A percentile compares a stretch with the other conserved stretches of the same genome.
Conservation (phyloP, 2,329 filamentous ascomycete species). For the Alternaria triticina region DNA sequence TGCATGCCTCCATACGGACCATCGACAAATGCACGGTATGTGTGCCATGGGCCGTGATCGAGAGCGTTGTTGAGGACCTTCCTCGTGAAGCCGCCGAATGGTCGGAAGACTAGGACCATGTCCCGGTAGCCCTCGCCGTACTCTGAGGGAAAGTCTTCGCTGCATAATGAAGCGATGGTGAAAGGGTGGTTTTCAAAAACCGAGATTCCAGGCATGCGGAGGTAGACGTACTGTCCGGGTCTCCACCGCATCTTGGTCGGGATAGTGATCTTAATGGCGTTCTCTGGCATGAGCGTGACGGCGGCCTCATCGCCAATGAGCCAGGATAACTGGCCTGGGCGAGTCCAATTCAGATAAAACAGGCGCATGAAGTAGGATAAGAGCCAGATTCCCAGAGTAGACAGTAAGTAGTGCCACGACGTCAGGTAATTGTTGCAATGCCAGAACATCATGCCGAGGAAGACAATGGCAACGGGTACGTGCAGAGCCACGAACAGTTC, state of each 20-base stretch:
- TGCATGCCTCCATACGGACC: constrained; percentile 96
- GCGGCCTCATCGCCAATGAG: constrained; percentile 90
- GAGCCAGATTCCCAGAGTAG: constrained; percentile 79
- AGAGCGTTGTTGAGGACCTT: constrained; percentile 83
- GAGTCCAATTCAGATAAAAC: constrained; percentile 89
- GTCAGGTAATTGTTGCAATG: constrained; percentile 91
- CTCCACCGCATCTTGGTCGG: constrained; percentile 92
- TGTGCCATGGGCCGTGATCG: constrained; percentile 86
- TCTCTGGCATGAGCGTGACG: constrained; percentile 86
- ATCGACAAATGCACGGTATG: constrained; percentile 89
- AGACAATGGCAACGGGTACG: constrained; percentile 79
- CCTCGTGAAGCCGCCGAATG: constrained; percentile 88
- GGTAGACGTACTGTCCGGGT: constrained; percentile 92
- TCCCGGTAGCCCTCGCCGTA: constrained; percentile 89
- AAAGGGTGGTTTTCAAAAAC: constrained; percentile 94
- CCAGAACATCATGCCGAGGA: constrained; percentile 90
- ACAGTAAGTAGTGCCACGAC: constrained; percentile 88
- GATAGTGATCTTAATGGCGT: constrained; percentile 94
- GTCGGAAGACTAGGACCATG: constrained; percentile 88
- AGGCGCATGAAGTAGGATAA: constrained; percentile 76
- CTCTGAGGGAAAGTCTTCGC: constrained; percentile 89
- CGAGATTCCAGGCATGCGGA: constrained; percentile 91
- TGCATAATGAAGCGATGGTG: constrained; percentile 90
- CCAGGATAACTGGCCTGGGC: constrained; percentile 79
- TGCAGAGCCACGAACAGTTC: constrained; percentile 86